Conservation (phyloP, 768 basidiomycete genomes). For the Podaxis sp. region DNA sequence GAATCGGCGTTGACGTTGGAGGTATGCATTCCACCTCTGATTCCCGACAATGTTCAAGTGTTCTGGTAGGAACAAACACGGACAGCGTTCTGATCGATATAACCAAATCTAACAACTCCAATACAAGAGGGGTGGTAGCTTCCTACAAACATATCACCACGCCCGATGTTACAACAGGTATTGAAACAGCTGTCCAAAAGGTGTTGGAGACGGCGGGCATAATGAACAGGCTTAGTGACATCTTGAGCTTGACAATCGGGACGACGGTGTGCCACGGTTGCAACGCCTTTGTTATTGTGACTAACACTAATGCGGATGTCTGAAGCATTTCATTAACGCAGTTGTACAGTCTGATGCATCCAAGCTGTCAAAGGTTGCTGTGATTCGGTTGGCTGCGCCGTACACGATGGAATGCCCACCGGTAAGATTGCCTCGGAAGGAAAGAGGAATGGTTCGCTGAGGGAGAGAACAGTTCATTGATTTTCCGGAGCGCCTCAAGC, state of each 20-base stretch:
- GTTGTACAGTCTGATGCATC: slow-evolving; percentile 54
- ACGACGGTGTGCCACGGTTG: slow-evolving; percentile 43
- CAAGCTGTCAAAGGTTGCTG: slow-evolving; percentile 57
- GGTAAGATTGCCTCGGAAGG: slow-evolving; percentile 38
- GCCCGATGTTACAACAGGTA: slow-evolving; percentile 54
- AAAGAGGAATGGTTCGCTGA: slow-evolving; percentile 23
- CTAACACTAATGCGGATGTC: not conserved
- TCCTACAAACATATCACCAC: slow-evolving; percentile 55
- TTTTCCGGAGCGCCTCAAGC: slow-evolving; percentile 28
- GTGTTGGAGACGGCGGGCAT: slow-evolving; percentile 40
- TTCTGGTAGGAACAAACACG: slow-evolving; percentile 30
- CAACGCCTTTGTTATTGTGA: not conserved
- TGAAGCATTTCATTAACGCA: slow-evolving; percentile 55
- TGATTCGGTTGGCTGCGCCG: slow-evolving; percentile 60
- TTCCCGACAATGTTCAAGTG: not conserved
- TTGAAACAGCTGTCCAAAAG: slow-evolving; percentile 46
- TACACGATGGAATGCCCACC: slow-evolving; percentile 59
- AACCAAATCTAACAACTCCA: slow-evolving; percentile 22
- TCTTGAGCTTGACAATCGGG: slow-evolving; percentile 57
- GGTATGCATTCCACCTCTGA: slow-evolving; percentile 16
- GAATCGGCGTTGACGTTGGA: slow-evolving; percentile 34
- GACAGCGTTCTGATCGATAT: slow-evolving; percentile 33
- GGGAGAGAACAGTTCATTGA: slow-evolving; percentile 33
- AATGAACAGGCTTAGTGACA: slow-evolving; percentile 27
- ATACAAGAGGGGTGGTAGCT: slow-evolving; percentile 34